phyloP scores from a whole-genome alignment of 352 stramenopile species.

The Globisporangium parvum region DNA sequence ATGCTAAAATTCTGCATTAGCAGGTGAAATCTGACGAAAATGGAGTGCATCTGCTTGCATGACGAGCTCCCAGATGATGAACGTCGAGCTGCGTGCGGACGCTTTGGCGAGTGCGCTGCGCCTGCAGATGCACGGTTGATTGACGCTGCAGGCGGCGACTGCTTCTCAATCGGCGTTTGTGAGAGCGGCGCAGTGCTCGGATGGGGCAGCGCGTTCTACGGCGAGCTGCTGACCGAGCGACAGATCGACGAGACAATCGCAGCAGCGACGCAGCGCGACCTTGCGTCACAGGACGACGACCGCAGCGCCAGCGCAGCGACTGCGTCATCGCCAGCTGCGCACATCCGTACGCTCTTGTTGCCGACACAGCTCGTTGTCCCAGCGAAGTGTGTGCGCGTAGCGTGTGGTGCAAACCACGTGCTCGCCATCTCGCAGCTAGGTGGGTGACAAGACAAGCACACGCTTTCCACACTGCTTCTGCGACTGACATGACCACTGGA shows the following conservation, averaged over 20 bases:
- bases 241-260: not conserved
- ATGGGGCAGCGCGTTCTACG: constrained; percentile 67
- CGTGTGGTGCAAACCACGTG: constrained; percentile 57
- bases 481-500: not conserved
- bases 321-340: not conserved
- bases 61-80: too few relatives aligned
- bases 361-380: constrained; percentile 15
- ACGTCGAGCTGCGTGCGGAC: too few relatives aligned
- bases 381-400: constrained; percentile 29
- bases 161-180: constrained; percentile 42
- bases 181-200: constrained; percentile 30
- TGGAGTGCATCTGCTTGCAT: constrained; percentile 20
- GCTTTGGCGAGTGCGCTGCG: constrained; percentile 33
- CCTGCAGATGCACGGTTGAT: constrained; percentile 12
- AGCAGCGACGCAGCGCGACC: not conserved
- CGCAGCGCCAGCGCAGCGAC: not conserved
- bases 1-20: not conserved
- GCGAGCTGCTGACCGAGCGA: constrained; percentile 26
- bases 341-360: not conserved
- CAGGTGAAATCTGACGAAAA: not conserved
- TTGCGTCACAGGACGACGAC: too few relatives aligned
- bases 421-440: constrained; percentile 27
- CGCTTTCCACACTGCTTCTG: not conserved
- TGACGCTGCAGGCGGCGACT: constrained; percentile 39
- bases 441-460: not conserved